These are phyloP conservation scores for Mycena leptocephala DNA, from an alignment of 768 basidiomycete genomes.

Conservation along the genomic window DNA sequence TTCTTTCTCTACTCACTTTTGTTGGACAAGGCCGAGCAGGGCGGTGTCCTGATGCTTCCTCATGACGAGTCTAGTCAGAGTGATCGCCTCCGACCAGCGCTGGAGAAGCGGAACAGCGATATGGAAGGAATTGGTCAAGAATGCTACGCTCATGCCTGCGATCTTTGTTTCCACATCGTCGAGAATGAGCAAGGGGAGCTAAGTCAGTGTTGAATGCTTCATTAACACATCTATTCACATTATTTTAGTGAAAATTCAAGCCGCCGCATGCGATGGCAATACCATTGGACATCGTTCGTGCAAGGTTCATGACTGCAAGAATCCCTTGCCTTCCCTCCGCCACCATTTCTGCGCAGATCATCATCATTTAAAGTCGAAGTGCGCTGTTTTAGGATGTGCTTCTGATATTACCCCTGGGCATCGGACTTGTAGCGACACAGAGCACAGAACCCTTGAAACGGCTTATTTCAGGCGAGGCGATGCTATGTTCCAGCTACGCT, in stretches of 20 bases:
- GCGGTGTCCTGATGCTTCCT: slow-evolving; percentile 14
- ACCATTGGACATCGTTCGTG: too few species aligned
- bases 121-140: slow-evolving; percentile 35
- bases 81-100: slow-evolving; percentile 15
- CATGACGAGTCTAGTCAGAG: slow-evolving; percentile 21
- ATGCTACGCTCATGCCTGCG: slow-evolving; percentile 34
- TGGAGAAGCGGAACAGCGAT: slow-evolving; percentile 22
- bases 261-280: too few species aligned
- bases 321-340: slow-evolving; percentile 8
- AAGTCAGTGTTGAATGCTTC: neutral
- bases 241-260: slow-evolving; percentile 17
- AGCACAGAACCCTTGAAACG: slow-evolving; percentile 24
- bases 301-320: too few species aligned
- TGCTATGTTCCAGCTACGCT: slow-evolving; percentile 34
- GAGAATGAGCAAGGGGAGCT: neutral
- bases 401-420: neutral
- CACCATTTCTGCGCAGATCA: slow-evolving; percentile 29
- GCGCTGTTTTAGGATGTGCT: neutral
- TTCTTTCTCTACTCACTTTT: slow-evolving; percentile 35
- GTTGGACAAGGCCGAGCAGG: slow-evolving; percentile 13
- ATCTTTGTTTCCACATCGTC: slow-evolving; percentile 20
- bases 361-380: neutral
- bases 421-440: slow-evolving; percentile 15
- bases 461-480: slow-evolving; percentile 14
- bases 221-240: neutral